Conservation (phyloP, 1,139 yeast genomes). For the Saccharomyces hybrid region DNA sequence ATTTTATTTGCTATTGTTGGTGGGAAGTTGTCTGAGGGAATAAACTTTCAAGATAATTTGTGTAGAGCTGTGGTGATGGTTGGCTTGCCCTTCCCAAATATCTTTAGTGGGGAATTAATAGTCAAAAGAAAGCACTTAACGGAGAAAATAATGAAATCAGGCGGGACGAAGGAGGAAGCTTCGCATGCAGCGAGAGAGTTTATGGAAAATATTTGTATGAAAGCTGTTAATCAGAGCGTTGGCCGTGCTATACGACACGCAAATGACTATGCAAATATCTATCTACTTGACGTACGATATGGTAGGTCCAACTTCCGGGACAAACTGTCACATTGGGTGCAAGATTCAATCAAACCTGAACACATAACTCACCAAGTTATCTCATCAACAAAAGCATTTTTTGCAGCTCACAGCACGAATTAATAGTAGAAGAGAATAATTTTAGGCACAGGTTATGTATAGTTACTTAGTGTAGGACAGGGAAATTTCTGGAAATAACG, state of each 20-base stretch:
- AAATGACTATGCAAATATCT: constrained; percentile 71
- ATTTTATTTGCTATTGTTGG: constrained; percentile 81
- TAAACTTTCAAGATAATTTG: constrained; percentile 76
- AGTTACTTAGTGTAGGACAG: too few relatives aligned
- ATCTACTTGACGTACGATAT: constrained; percentile 63
- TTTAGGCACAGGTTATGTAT: too few relatives aligned
- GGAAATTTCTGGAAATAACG: too few relatives aligned
- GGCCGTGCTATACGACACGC: constrained; percentile 88
- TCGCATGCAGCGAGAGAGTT: constrained; percentile 35
- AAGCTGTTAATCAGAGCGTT: constrained; percentile 85
- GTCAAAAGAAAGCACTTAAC: constrained; percentile 67
- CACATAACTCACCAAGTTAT: constrained; percentile 15
- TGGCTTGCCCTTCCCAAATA: constrained; percentile 87
- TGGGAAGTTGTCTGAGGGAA: constrained; percentile 91
- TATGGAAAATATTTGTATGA: constrained; percentile 83
- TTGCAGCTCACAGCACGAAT: constrained; percentile 5
- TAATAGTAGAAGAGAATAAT: not conserved
- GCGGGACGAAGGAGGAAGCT: constrained; percentile 25
- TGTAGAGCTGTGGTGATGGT: constrained; percentile 85
- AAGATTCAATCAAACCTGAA: constrained; percentile 34
- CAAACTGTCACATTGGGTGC: constrained; percentile 77
- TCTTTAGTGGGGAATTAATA: constrained; percentile 72
- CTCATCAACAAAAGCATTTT: constrained; percentile 18
- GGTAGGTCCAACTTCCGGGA: constrained; percentile 39
- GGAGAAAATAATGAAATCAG: constrained; percentile 28